These are phyloP conservation scores for Grammothele lineata DNA, from an alignment of 768 basidiomycete genomes.

Conservation along the genomic window DNA sequence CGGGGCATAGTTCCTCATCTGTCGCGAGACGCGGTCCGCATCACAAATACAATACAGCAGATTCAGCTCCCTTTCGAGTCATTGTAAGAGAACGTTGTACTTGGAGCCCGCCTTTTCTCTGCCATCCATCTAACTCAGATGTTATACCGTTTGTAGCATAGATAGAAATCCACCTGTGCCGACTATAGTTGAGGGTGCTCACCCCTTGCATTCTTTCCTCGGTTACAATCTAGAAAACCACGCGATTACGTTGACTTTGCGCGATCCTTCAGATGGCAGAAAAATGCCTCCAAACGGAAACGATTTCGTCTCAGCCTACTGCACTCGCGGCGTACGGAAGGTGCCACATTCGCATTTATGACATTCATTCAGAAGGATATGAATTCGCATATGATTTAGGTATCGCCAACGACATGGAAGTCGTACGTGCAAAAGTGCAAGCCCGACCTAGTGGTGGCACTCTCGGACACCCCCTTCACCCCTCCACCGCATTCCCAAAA, in stretches of 20 bases:
- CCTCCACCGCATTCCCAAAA: slow-evolving; percentile 70
- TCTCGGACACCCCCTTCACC: slow-evolving; percentile 68
- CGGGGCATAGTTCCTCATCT: slow-evolving; percentile 75
- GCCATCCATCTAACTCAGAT: too few species aligned
- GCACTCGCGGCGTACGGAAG: slow-evolving; percentile 69
- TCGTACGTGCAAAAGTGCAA: slow-evolving; percentile 45
- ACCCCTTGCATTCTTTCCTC: slow-evolving; percentile 63
- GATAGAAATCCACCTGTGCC: slow-evolving; percentile 67
- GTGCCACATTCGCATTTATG: slow-evolving; percentile 31
- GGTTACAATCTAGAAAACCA: slow-evolving; percentile 47
- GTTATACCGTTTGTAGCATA: slow-evolving; percentile 37
- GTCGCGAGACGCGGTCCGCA: slow-evolving; percentile 53
- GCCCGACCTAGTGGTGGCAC: slow-evolving; percentile 69
- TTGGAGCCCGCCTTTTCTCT: neutral
- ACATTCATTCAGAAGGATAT: neutral
- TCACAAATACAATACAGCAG: slow-evolving; percentile 52
- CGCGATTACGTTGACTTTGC: slow-evolving; percentile 53
- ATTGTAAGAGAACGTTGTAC: slow-evolving; percentile 55
- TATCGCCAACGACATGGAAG: slow-evolving; percentile 42
- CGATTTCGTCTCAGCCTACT: slow-evolving; percentile 48
- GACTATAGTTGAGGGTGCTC: slow-evolving; percentile 45
- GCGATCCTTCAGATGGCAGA: slow-evolving; percentile 60
- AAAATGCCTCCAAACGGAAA: slow-evolving; percentile 76
- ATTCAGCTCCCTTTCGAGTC: slow-evolving; percentile 73
- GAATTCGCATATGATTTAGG: too few species aligned